phyloP scores from a whole-genome alignment of 2,329 filamentous ascomycete genomes.

The Neophaeococcomyces aloes region DNA sequence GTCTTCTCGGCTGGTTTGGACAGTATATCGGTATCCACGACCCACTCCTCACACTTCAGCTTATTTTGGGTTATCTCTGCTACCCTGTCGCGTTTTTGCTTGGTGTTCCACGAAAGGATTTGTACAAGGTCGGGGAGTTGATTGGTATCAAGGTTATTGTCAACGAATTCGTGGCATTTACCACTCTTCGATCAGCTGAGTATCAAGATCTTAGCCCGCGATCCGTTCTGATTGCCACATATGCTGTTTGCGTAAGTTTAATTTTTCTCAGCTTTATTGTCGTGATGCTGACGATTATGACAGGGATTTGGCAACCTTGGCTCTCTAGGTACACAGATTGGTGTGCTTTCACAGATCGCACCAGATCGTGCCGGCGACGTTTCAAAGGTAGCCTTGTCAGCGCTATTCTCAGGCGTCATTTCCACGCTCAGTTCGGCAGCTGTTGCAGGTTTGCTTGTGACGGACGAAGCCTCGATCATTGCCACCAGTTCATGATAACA shows the following conservation, averaged over 20 bases:
- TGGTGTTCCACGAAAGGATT: constrained; percentile 58
- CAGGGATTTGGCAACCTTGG: constrained; percentile 70
- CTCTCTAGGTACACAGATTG: constrained; percentile 80
- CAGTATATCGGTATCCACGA: constrained; percentile 62
- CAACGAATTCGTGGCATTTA: constrained; percentile 73
- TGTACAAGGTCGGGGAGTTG: constrained; percentile 64
- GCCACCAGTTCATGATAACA: neutral
- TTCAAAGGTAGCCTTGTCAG: constrained; percentile 62
- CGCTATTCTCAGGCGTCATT: constrained; percentile 66
- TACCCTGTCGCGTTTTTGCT: constrained; percentile 74
- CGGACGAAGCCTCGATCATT: neutral
- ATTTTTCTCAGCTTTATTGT: neutral
- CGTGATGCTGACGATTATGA: constrained; percentile 14
- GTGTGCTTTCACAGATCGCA: constrained; percentile 71
- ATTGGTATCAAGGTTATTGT: constrained; percentile 79
- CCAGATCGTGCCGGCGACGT: constrained; percentile 65
- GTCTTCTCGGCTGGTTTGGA: constrained; percentile 74
- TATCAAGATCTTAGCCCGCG: constrained; percentile 56
- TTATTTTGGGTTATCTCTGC: constrained; percentile 66
- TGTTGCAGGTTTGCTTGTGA: constrained; percentile 64
- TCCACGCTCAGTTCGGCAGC: constrained; percentile 68
- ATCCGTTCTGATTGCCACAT: constrained; percentile 71
- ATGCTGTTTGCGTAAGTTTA: constrained; percentile 56
- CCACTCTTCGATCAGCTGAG: constrained; percentile 39
- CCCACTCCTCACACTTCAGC: constrained; percentile 60